These are phyloP conservation scores for Cladosporium sphaerospermum DNA, from an alignment of 2,329 filamentous ascomycete genomes.

Conservation along the genomic window DNA sequence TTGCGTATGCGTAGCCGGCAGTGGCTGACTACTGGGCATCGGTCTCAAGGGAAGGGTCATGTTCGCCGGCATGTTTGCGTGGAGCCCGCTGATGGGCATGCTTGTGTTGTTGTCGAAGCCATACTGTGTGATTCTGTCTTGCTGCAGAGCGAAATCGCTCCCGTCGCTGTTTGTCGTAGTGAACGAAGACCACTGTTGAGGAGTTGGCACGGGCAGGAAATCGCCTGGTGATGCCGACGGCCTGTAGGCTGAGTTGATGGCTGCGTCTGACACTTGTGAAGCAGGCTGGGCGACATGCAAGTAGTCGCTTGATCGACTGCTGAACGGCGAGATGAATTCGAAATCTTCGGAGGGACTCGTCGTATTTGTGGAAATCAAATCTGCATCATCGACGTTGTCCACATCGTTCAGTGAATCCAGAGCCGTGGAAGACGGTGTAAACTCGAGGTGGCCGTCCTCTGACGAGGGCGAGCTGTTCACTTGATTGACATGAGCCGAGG, in stretches of 20 bases:
- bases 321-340: conserved; percentile 2
- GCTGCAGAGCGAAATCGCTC: not conserved
- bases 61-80: not conserved
- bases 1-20: not conserved
- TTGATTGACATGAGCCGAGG: not conserved
- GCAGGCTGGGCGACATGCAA: not conserved
- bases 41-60: not conserved
- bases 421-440: conserved; percentile 1
- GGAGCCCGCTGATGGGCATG: not conserved
- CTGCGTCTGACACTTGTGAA: not conserved
- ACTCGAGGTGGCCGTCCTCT: not conserved
- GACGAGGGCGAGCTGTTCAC: not conserved
- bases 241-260: not conserved
- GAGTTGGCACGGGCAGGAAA: not conserved
- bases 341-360: conserved; percentile 1
- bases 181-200: conserved; percentile 2
- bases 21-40: not conserved
- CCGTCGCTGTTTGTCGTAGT: not conserved
- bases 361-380: conserved; percentile 1
- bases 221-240: not conserved
- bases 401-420: not conserved
- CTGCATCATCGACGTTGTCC: not conserved
- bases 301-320: conserved; percentile 3
- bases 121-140: not conserved
- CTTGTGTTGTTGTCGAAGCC: not conserved